Evolutionary conservation across 176 grass and related monocot genomes (phyloP).

Genomic region (Eleusine indica): DNA sequence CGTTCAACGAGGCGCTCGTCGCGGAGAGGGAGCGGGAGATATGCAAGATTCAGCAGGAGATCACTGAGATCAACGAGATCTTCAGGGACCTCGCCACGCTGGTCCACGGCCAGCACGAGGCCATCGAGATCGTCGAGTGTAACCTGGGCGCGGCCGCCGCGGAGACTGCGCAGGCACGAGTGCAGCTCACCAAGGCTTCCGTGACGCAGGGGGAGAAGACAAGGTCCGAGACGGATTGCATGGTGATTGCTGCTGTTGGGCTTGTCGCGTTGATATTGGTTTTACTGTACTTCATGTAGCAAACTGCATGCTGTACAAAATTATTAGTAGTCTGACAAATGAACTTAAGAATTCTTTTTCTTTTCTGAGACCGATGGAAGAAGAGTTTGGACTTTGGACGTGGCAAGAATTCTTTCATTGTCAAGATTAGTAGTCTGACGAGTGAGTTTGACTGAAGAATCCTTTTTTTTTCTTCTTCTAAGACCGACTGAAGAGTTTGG

Average conservation of each 20-base stretch:
- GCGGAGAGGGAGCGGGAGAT: slow-evolving; percentile 69
- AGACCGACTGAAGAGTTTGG: too few relatives aligned
- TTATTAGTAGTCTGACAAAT: too few relatives aligned
- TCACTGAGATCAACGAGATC: slow-evolving; percentile 63
- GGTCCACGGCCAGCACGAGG: slow-evolving; percentile 44
- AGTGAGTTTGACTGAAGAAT: neutral
- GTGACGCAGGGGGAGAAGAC: slow-evolving; percentile 34
- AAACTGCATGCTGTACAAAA: neutral
- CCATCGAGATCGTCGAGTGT: slow-evolving; percentile 45
- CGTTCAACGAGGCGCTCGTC: slow-evolving; percentile 48
- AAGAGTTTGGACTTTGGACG: too few relatives aligned
- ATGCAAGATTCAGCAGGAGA: slow-evolving; percentile 57
- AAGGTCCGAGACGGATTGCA: slow-evolving; percentile 50
- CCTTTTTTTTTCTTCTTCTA: neutral
- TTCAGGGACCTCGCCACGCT: slow-evolving; percentile 55
- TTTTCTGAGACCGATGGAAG: too few relatives aligned
- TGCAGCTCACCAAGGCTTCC: slow-evolving; percentile 37
- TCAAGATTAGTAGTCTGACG: too few relatives aligned
- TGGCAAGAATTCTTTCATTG: too few relatives aligned
- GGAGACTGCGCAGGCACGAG: slow-evolving; percentile 41
- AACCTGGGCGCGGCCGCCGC: slow-evolving; percentile 38
- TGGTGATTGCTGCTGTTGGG: slow-evolving; percentile 54
- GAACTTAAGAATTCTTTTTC: neutral
- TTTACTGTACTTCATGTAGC: slow-evolving; percentile 44
- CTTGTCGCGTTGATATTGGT: slow-evolving; percentile 52